Evolutionary conservation across 129 eudicot species (phyloP), one percentile per base, ranked within the genome.

Genomic region (Solidago caesia): DNA sequence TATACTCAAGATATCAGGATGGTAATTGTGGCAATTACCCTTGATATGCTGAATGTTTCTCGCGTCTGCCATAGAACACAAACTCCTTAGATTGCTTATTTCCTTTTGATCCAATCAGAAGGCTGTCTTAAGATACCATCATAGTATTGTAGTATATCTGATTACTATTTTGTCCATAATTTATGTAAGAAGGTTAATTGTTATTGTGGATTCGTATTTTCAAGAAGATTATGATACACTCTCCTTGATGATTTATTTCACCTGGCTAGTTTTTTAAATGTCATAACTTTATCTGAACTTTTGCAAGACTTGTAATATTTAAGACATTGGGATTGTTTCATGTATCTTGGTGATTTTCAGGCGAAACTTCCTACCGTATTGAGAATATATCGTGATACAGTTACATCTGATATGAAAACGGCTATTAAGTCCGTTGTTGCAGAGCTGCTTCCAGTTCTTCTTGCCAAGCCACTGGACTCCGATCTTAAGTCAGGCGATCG

Each of bases 371-470:
- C 97, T 11, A 83, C 90, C 57, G 92, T 91, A 14, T 85, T 95
- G 96, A 91, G 99, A 77, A 63, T 89, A 60, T 95, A 95, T 57
- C 92, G 99, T 57, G 99, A 95, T 62, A 85, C 96, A 67, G 97
- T 87, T 64, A 86, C 93, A 33, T 86, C 89, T 75, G 94, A 95
- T 75, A 95, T 95, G 96, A 95, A 95, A 85, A 81, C 91, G 63
- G 92, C 97, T 52, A 88, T 95, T 8, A 95, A 95, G 75, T 74
- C 82, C 3, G 85, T 87, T 44, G 99, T 95, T 76, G 86, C 87
- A 25, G 96, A 87, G 72, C 77, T 91, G 79, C 96, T 87, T 74
- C 96, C 89, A 1, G 86, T 90, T 79, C 91, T 90, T 33, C 83
- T 84, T 82, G 72, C 84, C 51, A 79, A 83, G 58, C 81, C 85